Conservation (phyloP, 2,329 filamentous ascomycete genomes). For the Didymella sp. region DNA sequence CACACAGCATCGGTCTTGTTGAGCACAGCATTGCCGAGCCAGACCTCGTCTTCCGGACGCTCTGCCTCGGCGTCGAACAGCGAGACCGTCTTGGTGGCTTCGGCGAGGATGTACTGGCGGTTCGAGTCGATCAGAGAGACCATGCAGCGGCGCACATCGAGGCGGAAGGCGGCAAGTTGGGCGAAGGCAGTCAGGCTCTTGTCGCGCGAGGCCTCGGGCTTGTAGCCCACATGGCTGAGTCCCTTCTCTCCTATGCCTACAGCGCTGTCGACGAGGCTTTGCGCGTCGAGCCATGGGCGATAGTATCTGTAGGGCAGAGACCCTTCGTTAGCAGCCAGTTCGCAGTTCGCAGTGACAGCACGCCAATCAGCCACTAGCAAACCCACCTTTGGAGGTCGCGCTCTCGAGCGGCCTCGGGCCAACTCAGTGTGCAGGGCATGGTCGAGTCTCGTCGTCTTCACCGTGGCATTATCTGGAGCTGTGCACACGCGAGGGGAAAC, state of each 20-base stretch:
- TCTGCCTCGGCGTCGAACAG: slow-evolving; percentile 37
- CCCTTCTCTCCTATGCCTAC: slow-evolving; percentile 34
- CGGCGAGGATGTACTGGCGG: slow-evolving; percentile 49
- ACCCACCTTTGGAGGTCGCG: slow-evolving; percentile 41
- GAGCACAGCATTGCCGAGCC: slow-evolving; percentile 44
- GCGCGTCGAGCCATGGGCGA: slow-evolving; percentile 48
- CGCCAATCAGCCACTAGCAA: neutral
- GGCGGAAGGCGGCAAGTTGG: slow-evolving; percentile 45
- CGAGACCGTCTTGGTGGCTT: slow-evolving; percentile 48
- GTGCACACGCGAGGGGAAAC: slow-evolving; percentile 1
- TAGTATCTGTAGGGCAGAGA: slow-evolving; percentile 38
- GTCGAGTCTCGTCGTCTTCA: slow-evolving; percentile 12
- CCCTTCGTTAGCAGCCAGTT: slow-evolving; percentile 2
- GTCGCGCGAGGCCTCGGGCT: slow-evolving; percentile 34
- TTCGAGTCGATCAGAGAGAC: slow-evolving; percentile 49
- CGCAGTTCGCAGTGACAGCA: neutral
- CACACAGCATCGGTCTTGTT: slow-evolving; percentile 40
- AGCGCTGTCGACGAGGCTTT: slow-evolving; percentile 37
- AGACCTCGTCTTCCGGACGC: slow-evolving; percentile 35
- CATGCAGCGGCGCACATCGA: slow-evolving; percentile 45
- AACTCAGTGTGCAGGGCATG: slow-evolving; percentile 27
- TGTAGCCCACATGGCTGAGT: slow-evolving; percentile 36
- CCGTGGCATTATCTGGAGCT: slow-evolving; percentile 19
- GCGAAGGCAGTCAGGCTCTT: slow-evolving; percentile 46
- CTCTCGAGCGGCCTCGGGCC: slow-evolving; percentile 36